phyloP scores from a whole-genome alignment of 2,329 filamentous ascomycete genomes.

The Alternaria sp. region DNA sequence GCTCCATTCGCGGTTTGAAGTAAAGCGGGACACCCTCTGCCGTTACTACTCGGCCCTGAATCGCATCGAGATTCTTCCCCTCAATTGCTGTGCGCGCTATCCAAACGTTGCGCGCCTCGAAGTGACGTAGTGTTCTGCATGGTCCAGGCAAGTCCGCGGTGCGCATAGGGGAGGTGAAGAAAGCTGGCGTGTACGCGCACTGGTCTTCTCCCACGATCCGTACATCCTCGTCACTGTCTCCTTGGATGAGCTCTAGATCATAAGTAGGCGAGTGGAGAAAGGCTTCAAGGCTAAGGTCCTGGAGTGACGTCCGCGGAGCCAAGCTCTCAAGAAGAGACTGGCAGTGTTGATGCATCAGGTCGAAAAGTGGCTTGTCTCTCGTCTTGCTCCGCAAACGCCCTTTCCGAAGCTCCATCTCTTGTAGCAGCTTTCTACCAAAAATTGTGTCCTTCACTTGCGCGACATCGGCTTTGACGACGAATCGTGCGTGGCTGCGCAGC shows the following conservation, averaged over 20 bases:
- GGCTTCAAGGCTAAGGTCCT: constrained; percentile 3
- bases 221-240: not conserved
- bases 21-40: not conserved
- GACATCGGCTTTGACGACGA: not conserved
- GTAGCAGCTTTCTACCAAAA: not conserved
- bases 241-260: not conserved
- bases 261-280: constrained; percentile 9
- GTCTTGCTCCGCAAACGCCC: not conserved
- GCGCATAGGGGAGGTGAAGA: not conserved
- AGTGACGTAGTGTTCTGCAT: not conserved
- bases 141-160: not conserved
- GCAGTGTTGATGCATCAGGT: constrained; percentile 6
- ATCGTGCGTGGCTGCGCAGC: not conserved
- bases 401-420: not conserved
- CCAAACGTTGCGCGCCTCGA: not conserved
- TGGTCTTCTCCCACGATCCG: constrained; percentile 1
- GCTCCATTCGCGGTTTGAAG: constrained; percentile 10
- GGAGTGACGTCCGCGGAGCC: not conserved
- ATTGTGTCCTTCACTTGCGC: not conserved
- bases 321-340: not conserved
- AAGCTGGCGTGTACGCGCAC: constrained; percentile 1
- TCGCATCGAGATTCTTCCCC: not conserved
- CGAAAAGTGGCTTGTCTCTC: not conserved
- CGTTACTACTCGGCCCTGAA: constrained; percentile 8
- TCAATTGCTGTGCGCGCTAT: not conserved